Evolutionary conservation across 1,139 yeast genomes (phyloP), one percentile per base, ranked within the genome.

Genomic region (Yamadazyma songkhlaensis): DNA sequence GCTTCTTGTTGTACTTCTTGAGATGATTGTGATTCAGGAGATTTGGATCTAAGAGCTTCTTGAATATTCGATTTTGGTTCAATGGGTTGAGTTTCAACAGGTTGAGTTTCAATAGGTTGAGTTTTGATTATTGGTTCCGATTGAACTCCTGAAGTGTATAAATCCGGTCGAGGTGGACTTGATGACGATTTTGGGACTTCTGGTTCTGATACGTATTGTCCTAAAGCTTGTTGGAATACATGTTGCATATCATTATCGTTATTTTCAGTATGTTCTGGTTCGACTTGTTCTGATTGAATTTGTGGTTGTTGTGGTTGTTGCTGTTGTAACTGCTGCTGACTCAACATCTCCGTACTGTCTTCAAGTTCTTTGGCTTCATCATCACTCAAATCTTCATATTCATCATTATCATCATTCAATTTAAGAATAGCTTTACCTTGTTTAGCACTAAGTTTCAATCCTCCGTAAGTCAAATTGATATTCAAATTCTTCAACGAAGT

Each of bases 401-500:
- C 67, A 6, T 57, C 64, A 41, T 57, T 58, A 39, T 59, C 64
- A 27, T 62, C 70, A 45, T 66, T 69, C 37, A 71, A 55, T 32
- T 53, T 52, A 41, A 71, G 50, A 6, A 71, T 69, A 11, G 74
- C 77, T 37, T 57, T 59, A 1, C 69, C 75, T 40, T 66, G 67
- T 32, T 58, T 57, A 1, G 64, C 55, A 42, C 73, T 67, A 2
- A 72, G 53, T 42, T 66, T 69, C 40, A 71, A 52, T 1, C 75
- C 74, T 4, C 39, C 37, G 21, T 40, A 41, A 6, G 36, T 38
- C 9, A 37, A 32, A 26, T 39, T 35, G 14, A 42, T 11, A 26
- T 37, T 47, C 50, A 53, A 41, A n/a, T 62, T 67, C 48, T 67
- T 68, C 34, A 69, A 49, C 5, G 73, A 66, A 1, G 60, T 50